These are phyloP conservation scores for Vanderwaltozyma yarrowii DNA, from an alignment of 805 yeast genomes.

Conservation along the genomic window DNA sequence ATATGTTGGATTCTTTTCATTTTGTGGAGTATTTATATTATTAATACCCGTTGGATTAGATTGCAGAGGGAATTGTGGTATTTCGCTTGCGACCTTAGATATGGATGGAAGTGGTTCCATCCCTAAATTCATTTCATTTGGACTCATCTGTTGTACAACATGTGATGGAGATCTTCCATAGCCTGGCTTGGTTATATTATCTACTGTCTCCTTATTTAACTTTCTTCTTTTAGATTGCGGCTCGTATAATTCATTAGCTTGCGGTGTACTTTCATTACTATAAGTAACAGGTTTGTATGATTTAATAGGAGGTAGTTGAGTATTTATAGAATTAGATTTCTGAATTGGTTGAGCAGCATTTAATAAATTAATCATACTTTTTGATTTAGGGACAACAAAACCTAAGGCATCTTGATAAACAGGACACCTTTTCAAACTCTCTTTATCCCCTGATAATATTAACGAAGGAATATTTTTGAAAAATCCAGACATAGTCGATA, in stretches of 20 bases:
- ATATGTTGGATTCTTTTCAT: background rate
- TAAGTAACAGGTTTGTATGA: constrained; percentile 28
- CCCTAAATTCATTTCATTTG: background rate
- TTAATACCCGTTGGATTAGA: background rate
- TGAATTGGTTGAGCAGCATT: background rate
- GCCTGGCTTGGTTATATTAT: background rate
- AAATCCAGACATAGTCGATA: constrained; percentile 15
- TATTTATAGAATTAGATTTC: constrained; percentile 2
- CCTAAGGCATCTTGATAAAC: constrained; percentile 31
- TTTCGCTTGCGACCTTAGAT: background rate
- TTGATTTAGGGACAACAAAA: background rate
- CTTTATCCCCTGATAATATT: constrained; percentile 18
- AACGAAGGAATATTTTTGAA: constrained; percentile 28
- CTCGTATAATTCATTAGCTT: background rate
- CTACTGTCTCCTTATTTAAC: background rate
- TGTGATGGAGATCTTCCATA: background rate
- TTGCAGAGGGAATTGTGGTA: background rate
- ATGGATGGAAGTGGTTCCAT: background rate
- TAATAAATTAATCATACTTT: background rate
- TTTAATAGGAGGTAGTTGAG: constrained; percentile 24
- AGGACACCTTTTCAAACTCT: constrained; percentile 29
- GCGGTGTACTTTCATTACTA: constrained; percentile 9
- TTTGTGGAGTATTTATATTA: background rate
- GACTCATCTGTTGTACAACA: background rate
- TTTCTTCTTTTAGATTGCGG: background rate